Conservation (phyloP, 495 filamentous ascomycete genomes). For the Xylaria flabelliformis region DNA sequence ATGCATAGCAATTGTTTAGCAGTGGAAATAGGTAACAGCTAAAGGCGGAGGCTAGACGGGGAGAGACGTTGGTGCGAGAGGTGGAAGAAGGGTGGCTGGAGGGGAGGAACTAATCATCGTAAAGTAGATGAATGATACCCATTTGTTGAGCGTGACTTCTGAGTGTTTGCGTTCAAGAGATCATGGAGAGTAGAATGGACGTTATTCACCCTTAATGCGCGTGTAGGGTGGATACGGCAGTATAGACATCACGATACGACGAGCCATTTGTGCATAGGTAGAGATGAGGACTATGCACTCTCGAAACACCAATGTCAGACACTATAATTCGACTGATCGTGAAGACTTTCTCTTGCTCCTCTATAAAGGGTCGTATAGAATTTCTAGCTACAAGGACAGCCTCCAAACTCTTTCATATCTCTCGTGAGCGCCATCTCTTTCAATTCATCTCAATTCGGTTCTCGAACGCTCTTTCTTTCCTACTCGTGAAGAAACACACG, state of each 20-base stretch:
- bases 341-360: neutral
- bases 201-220: neutral
- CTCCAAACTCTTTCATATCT: neutral
- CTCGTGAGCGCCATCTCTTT: neutral
- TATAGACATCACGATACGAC: neutral
- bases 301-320: neutral
- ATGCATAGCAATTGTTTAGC: neutral
- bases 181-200: neutral
- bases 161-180: neutral
- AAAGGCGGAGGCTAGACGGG: neutral
- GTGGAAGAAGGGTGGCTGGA: neutral
- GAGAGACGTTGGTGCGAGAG: neutral
- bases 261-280: too few species aligned
- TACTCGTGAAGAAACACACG: neutral
- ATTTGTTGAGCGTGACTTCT: conserved; percentile 35
- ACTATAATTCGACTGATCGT: neutral
- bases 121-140: conserved; percentile 45
- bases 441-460: conserved; percentile 11
- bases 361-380: neutral
- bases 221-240: too few species aligned
- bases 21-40: neutral
- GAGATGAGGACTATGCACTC: neutral
- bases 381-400: neutral
- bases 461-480: neutral
- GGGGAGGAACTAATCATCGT: conserved; percentile 18